A percentile compares a stretch with the other conserved stretches of the same genome.
Conservation (phyloP, 164 flowering plant genomes). For the Nelumbo lutea region DNA sequence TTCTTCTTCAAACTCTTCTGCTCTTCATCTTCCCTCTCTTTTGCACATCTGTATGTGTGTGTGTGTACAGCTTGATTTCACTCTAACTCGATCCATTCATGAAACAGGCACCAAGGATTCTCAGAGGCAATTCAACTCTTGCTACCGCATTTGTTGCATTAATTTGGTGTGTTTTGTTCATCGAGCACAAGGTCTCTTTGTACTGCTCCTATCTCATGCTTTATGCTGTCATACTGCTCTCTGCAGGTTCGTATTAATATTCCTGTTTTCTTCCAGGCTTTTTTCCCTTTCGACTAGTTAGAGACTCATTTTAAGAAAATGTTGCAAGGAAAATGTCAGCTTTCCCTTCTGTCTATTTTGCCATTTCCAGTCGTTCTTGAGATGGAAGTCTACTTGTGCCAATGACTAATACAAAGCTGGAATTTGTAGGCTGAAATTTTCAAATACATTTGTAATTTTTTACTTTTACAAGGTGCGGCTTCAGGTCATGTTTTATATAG, state of each 20-base stretch:
- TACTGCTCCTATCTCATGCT: slow-evolving; percentile 66
- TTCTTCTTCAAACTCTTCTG: too few species aligned
- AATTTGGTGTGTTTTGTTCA: slow-evolving; percentile 72
- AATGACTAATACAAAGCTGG: too few species aligned
- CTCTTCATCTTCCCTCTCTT: not conserved
- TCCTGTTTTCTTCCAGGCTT: not conserved
- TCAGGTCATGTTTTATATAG: too few species aligned
- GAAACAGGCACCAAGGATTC: slow-evolving; percentile 57
- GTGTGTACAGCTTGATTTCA: slow-evolving; percentile 1
- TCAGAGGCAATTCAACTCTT: slow-evolving; percentile 50
- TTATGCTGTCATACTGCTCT: slow-evolving; percentile 70
- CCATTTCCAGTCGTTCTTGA: too few species aligned
- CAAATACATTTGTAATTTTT: too few species aligned
- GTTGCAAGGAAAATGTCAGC: not conserved
- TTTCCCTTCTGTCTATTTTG: too few species aligned
- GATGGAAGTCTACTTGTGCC: too few species aligned
- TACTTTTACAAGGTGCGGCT: too few species aligned
- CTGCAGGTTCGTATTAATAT: slow-evolving; percentile 49
- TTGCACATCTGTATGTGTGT: too few species aligned
- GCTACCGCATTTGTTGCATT: slow-evolving; percentile 41
- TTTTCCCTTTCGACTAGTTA: not conserved
- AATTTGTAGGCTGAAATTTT: too few species aligned
- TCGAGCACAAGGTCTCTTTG: slow-evolving; percentile 77
- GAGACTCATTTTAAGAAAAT: not conserved
- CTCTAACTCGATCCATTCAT: slow-evolving; percentile 13